Percentiles rank a stretch among this genome's conserved stretches.
Evolutionary conservation across 2,329 filamentous ascomycete species (phyloP).

Genomic region (Colletotrichum camelliae): DNA sequence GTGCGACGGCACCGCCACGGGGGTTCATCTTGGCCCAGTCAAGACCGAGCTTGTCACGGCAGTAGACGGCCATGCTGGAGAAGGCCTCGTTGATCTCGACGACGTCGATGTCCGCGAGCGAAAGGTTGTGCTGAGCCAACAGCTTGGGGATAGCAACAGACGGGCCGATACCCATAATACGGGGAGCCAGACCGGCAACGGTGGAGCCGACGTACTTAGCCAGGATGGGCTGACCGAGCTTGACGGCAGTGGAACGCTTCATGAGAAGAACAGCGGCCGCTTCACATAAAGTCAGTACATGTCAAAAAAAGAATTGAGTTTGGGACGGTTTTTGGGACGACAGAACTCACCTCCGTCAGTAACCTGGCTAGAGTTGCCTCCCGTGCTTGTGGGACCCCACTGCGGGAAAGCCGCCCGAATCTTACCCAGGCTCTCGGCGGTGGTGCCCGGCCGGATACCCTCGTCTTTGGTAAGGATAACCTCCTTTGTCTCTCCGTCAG

Average conservation of each 20-base stretch:
- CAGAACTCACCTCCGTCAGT: slow-evolving; percentile 79
- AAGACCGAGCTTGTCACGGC: slow-evolving; percentile 73
- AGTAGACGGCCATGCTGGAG: slow-evolving; percentile 97
- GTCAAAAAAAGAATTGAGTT: not conserved
- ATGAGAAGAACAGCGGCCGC: slow-evolving; percentile 89
- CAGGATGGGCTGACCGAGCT: slow-evolving; percentile 87
- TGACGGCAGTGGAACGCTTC: slow-evolving; percentile 89
- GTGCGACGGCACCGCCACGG: slow-evolving; percentile 80
- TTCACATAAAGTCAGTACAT: slow-evolving; percentile 29
- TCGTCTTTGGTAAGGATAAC: slow-evolving; percentile 87
- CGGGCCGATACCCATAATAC: slow-evolving; percentile 96
- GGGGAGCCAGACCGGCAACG: slow-evolving; percentile 85
- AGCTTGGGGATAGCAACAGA: slow-evolving; percentile 81
- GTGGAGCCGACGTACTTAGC: slow-evolving; percentile 95
- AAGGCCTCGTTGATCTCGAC: slow-evolving; percentile 98
- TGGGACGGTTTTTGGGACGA: not conserved
- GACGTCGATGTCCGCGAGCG: slow-evolving; percentile 83
- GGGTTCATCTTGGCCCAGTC: slow-evolving; percentile 82
- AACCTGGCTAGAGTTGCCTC: slow-evolving; percentile 92
- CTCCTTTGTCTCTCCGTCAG: slow-evolving; percentile 78
- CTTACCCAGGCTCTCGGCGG: slow-evolving; percentile 80
- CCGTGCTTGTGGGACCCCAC: slow-evolving; percentile 85
- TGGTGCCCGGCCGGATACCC: slow-evolving; percentile 90
- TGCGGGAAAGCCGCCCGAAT: slow-evolving; percentile 89
- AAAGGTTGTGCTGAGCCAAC: slow-evolving; percentile 77